phyloP scores from a whole-genome alignment of 176 grass and related monocot genomes.

The Eragrostis curvula region DNA sequence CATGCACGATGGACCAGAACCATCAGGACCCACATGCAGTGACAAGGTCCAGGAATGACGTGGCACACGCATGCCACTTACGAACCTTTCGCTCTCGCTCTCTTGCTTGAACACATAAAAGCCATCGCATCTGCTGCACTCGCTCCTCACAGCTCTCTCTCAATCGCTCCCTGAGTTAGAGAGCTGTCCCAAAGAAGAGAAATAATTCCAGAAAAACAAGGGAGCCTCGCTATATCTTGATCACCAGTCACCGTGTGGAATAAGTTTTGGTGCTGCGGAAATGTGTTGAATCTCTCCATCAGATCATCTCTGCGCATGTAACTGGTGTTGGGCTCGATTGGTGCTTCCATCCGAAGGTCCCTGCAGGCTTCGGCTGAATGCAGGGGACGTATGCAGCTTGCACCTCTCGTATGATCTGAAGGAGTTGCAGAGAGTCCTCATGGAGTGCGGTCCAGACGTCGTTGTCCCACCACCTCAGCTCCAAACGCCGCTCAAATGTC shows the following conservation, averaged over 20 bases:
- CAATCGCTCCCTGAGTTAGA: conserved; percentile 61
- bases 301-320: conserved; percentile 42
- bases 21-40: neutral
- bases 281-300: conserved; percentile 20
- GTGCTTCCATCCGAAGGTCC: neutral
- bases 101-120: conserved; percentile 35
- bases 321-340: conserved; percentile 14
- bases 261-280: conserved; percentile 22
- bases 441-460: conserved; percentile 29
- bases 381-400: conserved; percentile 42
- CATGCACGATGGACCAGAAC: neutral
- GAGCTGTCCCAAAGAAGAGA: conserved; percentile 49
- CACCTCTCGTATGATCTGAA: conserved; percentile 31
- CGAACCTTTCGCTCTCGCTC: neutral
- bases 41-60: conserved; percentile 15
- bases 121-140: neutral
- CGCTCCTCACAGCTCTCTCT: conserved; percentile 61
- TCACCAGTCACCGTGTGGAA: conserved; percentile 9
- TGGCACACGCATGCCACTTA: neutral
- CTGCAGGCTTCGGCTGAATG: conserved; percentile 23
- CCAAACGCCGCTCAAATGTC: conserved; percentile 30
- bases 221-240: conserved; percentile 22
- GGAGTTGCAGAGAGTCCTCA: conserved; percentile 28
- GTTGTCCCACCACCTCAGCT: neutral
- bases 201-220: conserved; percentile 53